Base-by-base conservation (phyloP, 148 eudicot genomes). In the Rhododendron molle region DNA sequence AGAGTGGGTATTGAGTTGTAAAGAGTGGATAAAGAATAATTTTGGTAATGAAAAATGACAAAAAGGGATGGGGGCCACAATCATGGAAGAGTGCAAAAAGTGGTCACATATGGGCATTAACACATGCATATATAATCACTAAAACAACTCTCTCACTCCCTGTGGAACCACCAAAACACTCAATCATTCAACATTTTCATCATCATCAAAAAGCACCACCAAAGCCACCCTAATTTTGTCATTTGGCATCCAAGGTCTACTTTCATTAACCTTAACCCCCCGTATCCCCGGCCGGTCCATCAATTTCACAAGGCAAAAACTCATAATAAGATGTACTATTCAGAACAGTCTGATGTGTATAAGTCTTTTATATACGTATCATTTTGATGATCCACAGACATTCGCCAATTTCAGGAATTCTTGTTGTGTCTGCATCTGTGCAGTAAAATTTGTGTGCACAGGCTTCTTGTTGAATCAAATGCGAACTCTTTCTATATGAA, bases 121-220 rank as follows among this genome's bases (percentile, higher is more conserved):
- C 84, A 82, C 81, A 86, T 58, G 84, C 76, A 58, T 44, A 58
- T 58, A 73, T 56, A 54, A 86, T 81, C 80, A 86, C 84, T 23
- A 69, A 80, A 28, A 81, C 88, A 67, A 82, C 82, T 46, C 67
- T 8, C 7, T 47, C 54, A 36, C 80, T 10, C 38, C 38, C 38
- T 12, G 6, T 21, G 40, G 50, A 82, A 74, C 40, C 30, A 76
- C 73, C 49, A 44, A 86, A 21, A 38, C 52, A 85, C 71, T 80
- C 62, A 85, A 80, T 82, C 34, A 38, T 86, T 72, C 74, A 21
- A 30, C 40, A 52, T 54, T 34, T 50, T 72, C 80, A 44, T 86
- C 77, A 44, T 86, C 77, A 86, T 71, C 46, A 65, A 56, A 47
- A 26, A 43, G 12, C 62, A 85, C 12, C 52, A 23, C 77, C 40